Evolutionary conservation across 768 basidiomycete genomes (phyloP), one percentile per base, ranked within the genome.

Genomic region (Hericium erinaceus): DNA sequence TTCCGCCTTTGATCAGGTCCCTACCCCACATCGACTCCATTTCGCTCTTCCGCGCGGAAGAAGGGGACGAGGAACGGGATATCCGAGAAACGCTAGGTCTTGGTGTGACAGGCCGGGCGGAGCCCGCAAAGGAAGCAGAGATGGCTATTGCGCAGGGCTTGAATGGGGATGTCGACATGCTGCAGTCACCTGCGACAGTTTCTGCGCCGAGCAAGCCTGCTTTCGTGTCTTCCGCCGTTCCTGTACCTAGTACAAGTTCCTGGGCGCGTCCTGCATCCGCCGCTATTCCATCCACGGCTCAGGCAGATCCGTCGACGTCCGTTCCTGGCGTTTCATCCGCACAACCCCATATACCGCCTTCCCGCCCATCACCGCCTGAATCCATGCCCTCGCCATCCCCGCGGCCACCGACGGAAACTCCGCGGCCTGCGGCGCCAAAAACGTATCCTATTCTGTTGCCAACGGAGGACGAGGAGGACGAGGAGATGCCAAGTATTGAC

Each of bases 401-500:
- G 49, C 11, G 6, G 18, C 18, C 22, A 12, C 49, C 49, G 9
- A 51, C 13, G 49, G 49, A 37, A 13, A 16, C n/a, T 6, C n/a
- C 16, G 44, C 44, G n/a, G 44, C 10, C 44, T 16, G 5, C 10
- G 44, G n/a, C 44, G 16, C 44, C 44, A n/a, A 16, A 16, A 46
- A 22, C 44, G 44, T 46, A 44, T 28, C 52, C 58, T 13, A 38
- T 37, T 10, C 33, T 41, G 8, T 13, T 55, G 48, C 59, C 41
- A 15, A 58, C 60, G 48, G 69, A 69, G n/a, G 73, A 74, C n/a
- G 74, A 68, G 8, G 76, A 82, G 3, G 85, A 89, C 13, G 85
- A 88, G 49, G 80, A 82, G 49, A 83, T 94, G 75, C 91, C 91
- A 2, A 65, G 75, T 11, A 91, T 94, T 39, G 80, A 92, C 66